Evolutionary conservation across 306 rosid species (phyloP).

Genomic region (Aeschynomene evenia): DNA sequence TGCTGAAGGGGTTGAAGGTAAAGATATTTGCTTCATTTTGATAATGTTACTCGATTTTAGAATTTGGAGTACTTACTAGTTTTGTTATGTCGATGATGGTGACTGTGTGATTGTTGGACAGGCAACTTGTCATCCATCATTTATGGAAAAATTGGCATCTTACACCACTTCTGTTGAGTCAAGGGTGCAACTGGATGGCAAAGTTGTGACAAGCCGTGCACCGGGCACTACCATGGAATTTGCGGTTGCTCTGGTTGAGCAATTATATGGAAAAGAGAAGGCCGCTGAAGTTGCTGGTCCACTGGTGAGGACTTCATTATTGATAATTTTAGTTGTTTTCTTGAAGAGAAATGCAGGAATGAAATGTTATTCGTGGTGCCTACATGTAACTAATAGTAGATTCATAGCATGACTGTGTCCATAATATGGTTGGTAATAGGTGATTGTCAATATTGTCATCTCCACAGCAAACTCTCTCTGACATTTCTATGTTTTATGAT

Average conservation of each 20-base stretch:
- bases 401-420: not conserved
- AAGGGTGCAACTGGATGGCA: constrained; percentile 84
- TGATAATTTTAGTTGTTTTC: constrained; percentile 1
- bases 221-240: constrained; percentile 95
- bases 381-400: not conserved
- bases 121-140: constrained; percentile 85
- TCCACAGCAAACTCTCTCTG: not conserved
- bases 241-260: constrained; percentile 70
- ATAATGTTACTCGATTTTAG: not conserved
- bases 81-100: constrained; percentile 17
- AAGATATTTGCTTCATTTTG: constrained; percentile 2
- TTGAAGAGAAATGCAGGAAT: not conserved
- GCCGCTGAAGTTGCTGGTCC: constrained; percentile 86
- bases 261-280: constrained; percentile 80
- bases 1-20: constrained; percentile 85
- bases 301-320: constrained; percentile 51
- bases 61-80: too few relatives aligned
- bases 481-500: not conserved
- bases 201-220: constrained; percentile 80
- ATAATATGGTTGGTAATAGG: not conserved
- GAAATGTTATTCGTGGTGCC: not conserved
- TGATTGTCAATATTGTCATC: constrained; percentile 1
- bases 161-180: constrained; percentile 69
- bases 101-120: constrained; percentile 36
- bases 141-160: constrained; percentile 75